Conservation (phyloP, 2,329 filamentous ascomycete genomes). For the Penicillium sumatraense region DNA sequence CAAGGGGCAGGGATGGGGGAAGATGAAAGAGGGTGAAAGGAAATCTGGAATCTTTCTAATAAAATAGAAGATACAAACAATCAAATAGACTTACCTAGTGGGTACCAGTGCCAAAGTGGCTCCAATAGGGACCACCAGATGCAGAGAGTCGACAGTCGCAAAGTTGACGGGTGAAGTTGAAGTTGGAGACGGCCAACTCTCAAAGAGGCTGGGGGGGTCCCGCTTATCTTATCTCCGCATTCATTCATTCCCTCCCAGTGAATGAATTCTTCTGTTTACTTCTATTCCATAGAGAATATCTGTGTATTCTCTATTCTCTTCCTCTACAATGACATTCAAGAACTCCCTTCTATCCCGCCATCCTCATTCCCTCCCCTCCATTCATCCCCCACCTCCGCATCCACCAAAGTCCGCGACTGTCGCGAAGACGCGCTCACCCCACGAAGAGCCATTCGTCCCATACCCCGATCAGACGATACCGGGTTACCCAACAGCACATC, state of each 20-base stretch:
- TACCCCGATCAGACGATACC: constrained; percentile 34
- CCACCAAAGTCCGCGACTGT: constrained; percentile 27
- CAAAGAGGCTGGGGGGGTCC: too few species aligned
- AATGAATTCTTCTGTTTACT: too few species aligned
- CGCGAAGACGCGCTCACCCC: constrained; percentile 29
- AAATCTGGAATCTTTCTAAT: too few species aligned
- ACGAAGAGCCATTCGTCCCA: constrained; percentile 34
- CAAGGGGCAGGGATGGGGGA: too few species aligned
- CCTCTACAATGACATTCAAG: neutral
- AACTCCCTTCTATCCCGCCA: neutral
- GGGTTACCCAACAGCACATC: constrained; percentile 41
- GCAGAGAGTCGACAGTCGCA: too few species aligned
- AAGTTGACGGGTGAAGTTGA: neutral
- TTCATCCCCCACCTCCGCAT: constrained; percentile 36
- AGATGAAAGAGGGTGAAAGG: neutral
- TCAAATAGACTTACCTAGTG: too few species aligned
- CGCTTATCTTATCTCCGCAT: constrained; percentile 44
- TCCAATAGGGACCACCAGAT: too few species aligned
- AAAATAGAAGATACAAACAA: too few species aligned
- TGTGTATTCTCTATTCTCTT: too few species aligned
- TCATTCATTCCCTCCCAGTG: constrained; percentile 13
- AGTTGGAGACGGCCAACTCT: too few species aligned
- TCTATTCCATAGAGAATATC: too few species aligned
- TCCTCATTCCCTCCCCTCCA: constrained; percentile 31
- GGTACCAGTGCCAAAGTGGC: too few species aligned